Percentiles rank a stretch among this genome's conserved stretches.
Evolutionary conservation across 805 yeast genomes (phyloP).

Genomic region (Barnettozyma siamensis): DNA sequence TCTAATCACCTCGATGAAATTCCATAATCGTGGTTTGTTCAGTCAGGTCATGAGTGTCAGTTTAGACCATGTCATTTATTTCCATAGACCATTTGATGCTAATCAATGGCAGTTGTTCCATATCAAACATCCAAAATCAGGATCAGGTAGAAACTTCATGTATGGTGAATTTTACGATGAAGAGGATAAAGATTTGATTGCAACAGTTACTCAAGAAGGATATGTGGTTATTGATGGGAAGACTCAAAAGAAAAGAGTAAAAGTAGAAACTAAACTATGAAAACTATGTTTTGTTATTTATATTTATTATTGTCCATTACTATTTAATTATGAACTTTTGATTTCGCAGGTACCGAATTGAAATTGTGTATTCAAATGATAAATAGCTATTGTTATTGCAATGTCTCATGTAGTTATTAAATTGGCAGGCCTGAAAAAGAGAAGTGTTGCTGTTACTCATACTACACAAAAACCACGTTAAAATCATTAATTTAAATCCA

Average conservation of each 20-base stretch:
- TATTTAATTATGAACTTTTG: too few relatives aligned
- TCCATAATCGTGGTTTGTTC: slow-evolving; percentile 40
- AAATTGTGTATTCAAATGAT: too few relatives aligned
- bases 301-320: not conserved
- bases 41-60: slow-evolving; percentile 50
- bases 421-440: too few relatives aligned
- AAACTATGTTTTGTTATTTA: not conserved
- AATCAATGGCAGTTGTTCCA: slow-evolving; percentile 49
- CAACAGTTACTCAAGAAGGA: slow-evolving; percentile 65
- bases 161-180: slow-evolving; percentile 49
- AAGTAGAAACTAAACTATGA: slow-evolving; percentile 2
- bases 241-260: not conserved
- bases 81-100: slow-evolving; percentile 46
- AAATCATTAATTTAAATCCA: too few relatives aligned
- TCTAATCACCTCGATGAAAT: slow-evolving; percentile 45
- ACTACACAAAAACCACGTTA: too few relatives aligned
- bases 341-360: too few relatives aligned
- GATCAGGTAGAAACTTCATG: slow-evolving; percentile 48
- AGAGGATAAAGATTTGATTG: slow-evolving; percentile 39
- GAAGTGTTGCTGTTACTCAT: too few relatives aligned
- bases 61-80: slow-evolving; percentile 61
- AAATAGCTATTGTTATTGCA: too few relatives aligned
- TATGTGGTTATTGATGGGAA: slow-evolving; percentile 29
- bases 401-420: too few relatives aligned
- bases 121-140: slow-evolving; percentile 42